phyloP scores from a whole-genome alignment of 495 filamentous ascomycete genomes.

The Penicillium salamii region DNA sequence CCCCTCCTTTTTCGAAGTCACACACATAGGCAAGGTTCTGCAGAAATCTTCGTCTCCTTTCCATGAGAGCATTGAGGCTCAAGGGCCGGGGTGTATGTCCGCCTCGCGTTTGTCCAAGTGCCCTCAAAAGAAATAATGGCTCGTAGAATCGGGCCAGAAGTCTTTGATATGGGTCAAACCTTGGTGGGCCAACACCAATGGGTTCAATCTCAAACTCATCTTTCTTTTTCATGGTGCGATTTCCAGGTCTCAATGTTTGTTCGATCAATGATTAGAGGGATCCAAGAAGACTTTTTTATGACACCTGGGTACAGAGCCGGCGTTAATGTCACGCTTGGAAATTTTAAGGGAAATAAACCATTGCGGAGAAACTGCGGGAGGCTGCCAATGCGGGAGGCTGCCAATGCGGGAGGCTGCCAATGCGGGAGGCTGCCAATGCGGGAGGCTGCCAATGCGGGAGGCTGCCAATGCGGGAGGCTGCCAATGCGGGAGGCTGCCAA shows the following conservation, averaged over 20 bases:
- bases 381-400: background rate
- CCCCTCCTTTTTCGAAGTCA: slow-evolving; percentile 32
- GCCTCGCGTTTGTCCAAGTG: slow-evolving; percentile 28
- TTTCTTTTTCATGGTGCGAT: background rate
- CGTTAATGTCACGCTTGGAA: background rate
- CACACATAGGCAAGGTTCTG: slow-evolving; percentile 33
- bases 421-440: background rate
- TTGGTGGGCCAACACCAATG: background rate
- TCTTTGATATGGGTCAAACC: slow-evolving; percentile 9
- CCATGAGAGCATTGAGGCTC: background rate
- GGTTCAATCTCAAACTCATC: background rate
- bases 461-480: too few species aligned
- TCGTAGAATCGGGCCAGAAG: slow-evolving; percentile 32
- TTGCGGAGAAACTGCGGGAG: background rate
- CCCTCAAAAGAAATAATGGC: slow-evolving; percentile 23
- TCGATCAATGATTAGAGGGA: background rate
- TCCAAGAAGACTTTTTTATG: background rate
- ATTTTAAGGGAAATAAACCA: background rate
- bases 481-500: too few species aligned
- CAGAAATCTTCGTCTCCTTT: slow-evolving; percentile 13
- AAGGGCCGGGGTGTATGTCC: slow-evolving; percentile 11
- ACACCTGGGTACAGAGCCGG: background rate
- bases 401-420: background rate
- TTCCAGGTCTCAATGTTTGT: background rate
- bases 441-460: background rate